Conservation (phyloP, 495 filamentous ascomycete genomes). For the Trichoderma asperelloides region DNA sequence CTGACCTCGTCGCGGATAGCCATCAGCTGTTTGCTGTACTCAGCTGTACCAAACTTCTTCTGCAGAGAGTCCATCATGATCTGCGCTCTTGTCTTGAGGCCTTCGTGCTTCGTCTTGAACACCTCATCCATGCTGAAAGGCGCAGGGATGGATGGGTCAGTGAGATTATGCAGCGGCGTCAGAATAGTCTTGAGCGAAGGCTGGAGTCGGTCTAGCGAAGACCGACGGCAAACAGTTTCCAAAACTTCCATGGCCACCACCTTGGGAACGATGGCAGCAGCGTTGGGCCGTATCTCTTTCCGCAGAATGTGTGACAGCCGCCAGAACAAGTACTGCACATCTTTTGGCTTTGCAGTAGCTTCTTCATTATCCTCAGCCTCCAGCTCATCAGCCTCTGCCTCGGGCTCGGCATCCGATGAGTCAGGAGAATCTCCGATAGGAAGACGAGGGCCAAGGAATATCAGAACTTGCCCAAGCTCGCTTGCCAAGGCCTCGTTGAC, state of each 20-base stretch:
- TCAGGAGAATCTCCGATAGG: constrained; percentile 22
- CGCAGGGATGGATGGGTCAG: constrained; percentile 62
- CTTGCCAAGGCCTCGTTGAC: constrained; percentile 57
- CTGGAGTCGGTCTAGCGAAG: constrained; percentile 47
- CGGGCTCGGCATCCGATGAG: constrained; percentile 28
- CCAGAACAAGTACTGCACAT: constrained; percentile 62
- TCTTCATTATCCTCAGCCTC: constrained; percentile 34
- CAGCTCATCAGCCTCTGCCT: constrained; percentile 34
- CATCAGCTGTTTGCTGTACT: constrained; percentile 60
- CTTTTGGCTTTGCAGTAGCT: constrained; percentile 26
- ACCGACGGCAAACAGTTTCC: constrained; percentile 46
- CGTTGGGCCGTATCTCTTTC: constrained; percentile 59
- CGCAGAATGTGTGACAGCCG: constrained; percentile 70
- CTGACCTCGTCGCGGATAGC: constrained; percentile 59
- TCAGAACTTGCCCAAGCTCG: constrained; percentile 65
- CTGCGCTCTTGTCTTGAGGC: constrained; percentile 56
- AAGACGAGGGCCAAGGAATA: constrained; percentile 61
- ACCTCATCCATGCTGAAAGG: constrained; percentile 55
- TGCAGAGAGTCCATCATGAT: constrained; percentile 70
- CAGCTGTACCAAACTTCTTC: constrained; percentile 71
- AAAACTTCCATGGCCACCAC: constrained; percentile 67
- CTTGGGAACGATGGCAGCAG: constrained; percentile 57
- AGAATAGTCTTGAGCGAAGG: constrained; percentile 58
- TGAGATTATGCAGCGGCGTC: constrained; percentile 73
- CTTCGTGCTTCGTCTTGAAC: constrained; percentile 59